These are phyloP conservation scores for Pinus albicaulis DNA, from an alignment of 75 land plant genomes.

Conservation along the genomic window DNA sequence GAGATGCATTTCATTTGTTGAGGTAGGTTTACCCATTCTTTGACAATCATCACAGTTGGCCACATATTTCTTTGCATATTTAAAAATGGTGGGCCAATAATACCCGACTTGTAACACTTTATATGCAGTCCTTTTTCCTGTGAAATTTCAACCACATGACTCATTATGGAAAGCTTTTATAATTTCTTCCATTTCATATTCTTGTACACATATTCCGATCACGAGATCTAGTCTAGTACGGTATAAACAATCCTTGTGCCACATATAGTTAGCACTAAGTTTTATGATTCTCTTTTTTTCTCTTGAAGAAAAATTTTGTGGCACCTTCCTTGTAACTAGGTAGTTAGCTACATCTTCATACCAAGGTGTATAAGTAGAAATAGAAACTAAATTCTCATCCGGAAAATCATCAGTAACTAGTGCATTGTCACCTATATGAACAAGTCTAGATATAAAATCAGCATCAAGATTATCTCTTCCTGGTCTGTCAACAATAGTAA, in stretches of 20 bases:
- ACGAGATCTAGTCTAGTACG: not conserved
- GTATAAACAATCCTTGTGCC: not conserved
- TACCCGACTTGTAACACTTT: not conserved
- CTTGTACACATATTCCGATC: not conserved
- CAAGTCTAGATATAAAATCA: not conserved
- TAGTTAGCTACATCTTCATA: not conserved
- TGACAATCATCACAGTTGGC: not conserved
- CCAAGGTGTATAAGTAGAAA: not conserved
- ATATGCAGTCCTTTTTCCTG: not conserved
- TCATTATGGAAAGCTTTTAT: not conserved
- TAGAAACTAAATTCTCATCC: not conserved
- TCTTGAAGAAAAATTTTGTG: not conserved
- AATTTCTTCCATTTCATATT: not conserved
- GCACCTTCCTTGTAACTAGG: not conserved
- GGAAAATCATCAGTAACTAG: not conserved
- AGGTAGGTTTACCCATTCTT: not conserved
- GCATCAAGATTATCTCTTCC: not conserved
- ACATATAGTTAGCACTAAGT: not conserved
- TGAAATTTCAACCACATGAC: not conserved
- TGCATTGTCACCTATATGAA: not conserved
- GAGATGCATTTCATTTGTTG: not conserved
- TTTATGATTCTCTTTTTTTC: not conserved
- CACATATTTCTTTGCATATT: not conserved
- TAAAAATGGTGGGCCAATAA: not conserved
- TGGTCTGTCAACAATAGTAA: not conserved